A percentile compares a stretch with the other conserved stretches of the same genome.
Evolutionary conservation across 225 moss, liverwort and hornwort genomes (phyloP).

Genomic region (Physcomitrellopsis africana): DNA sequence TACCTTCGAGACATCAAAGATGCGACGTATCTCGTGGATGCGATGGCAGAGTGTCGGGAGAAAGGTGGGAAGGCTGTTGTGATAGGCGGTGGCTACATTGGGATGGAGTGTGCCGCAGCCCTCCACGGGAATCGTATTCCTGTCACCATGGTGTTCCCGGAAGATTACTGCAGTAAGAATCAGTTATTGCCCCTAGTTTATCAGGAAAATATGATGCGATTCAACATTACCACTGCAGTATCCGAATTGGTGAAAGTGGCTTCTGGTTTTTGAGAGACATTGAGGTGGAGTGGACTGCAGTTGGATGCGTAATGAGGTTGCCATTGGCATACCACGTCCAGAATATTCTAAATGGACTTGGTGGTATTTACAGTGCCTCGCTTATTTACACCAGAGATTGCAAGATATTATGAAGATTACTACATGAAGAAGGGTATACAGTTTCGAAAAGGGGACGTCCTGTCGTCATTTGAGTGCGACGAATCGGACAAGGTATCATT

Average conservation of each 20-base stretch:
- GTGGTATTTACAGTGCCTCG: slow-evolving; percentile 55
- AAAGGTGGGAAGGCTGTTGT: slow-evolving; percentile 83
- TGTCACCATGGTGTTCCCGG: slow-evolving; percentile 96
- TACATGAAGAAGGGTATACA: slow-evolving; percentile 52
- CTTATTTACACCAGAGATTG: slow-evolving; percentile 64
- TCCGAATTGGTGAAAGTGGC: too few species aligned
- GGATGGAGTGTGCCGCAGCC: slow-evolving; percentile 98
- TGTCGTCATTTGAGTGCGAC: slow-evolving; percentile 49
- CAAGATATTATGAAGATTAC: slow-evolving; percentile 57
- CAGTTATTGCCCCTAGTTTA: too few species aligned
- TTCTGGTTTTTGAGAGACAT: too few species aligned
- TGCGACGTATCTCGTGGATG: slow-evolving; percentile 66
- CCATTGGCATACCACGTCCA: background rate
- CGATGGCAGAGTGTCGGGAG: slow-evolving; percentile 63
- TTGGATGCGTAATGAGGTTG: background rate
- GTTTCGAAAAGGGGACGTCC: slow-evolving; percentile 61
- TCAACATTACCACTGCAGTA: too few species aligned
- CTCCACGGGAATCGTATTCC: slow-evolving; percentile 75
- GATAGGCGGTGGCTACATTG: slow-evolving; percentile 97
- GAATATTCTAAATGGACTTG: background rate
- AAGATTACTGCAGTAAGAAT: slow-evolving; percentile 80
- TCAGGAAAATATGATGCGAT: too few species aligned
- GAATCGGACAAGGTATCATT: slow-evolving; percentile 49
- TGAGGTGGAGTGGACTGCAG: background rate
- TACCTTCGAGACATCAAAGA: slow-evolving; percentile 80